Evolutionary conservation across 2,329 filamentous ascomycete species (phyloP).

Genomic region (Beauveria australis): DNA sequence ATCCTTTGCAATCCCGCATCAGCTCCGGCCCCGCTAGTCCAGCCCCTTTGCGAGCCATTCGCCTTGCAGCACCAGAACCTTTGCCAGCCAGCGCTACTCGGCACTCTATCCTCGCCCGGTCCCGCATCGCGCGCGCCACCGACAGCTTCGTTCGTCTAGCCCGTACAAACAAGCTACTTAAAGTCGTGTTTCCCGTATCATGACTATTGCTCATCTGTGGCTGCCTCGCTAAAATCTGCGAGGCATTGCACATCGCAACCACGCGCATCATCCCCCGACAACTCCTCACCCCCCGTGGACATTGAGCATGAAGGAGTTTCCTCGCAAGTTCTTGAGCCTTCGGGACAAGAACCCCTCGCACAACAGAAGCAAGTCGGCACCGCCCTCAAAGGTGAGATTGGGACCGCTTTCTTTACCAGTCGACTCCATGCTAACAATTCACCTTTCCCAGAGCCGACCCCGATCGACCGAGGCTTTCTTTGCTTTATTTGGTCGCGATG

Average conservation of each 20-base stretch:
- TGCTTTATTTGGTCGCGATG: conserved; percentile 56
- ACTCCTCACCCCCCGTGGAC: conserved; percentile 5
- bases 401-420: neutral
- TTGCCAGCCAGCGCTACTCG: neutral
- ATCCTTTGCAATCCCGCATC: neutral
- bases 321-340: conserved; percentile 61
- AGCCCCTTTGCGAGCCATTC: neutral
- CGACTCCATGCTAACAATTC: conserved; percentile 8
- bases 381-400: conserved; percentile 31
- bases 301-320: conserved; percentile 44
- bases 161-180: neutral
- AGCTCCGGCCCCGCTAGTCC: neutral
- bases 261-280: neutral
- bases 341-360: conserved; percentile 55
- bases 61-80: neutral
- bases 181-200: conserved; percentile 15
- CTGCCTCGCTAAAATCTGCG: conserved; percentile 25
- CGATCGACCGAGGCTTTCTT: conserved; percentile 51
- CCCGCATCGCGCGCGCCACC: neutral
- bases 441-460: conserved; percentile 36
- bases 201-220: conserved; percentile 21
- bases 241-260: conserved; percentile 14
- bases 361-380: conserved; percentile 46
- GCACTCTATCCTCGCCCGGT: neutral
- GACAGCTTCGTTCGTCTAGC: neutral